Evolutionary conservation across 805 yeast species (phyloP).

Genomic region (Nakazawaea holstii): DNA sequence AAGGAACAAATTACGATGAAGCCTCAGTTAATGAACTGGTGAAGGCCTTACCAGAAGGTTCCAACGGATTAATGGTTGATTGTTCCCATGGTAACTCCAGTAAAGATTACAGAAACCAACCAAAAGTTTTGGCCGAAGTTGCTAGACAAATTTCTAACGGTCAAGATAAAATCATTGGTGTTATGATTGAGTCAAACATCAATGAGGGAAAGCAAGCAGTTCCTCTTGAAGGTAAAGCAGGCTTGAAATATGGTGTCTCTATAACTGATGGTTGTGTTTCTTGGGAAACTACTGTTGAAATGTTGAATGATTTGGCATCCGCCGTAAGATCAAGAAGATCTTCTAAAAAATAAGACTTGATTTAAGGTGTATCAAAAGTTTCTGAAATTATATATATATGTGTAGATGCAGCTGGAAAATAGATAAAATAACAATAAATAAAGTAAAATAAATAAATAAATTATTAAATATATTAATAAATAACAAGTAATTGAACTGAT

Average conservation of each 20-base stretch:
- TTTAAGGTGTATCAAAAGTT: background rate
- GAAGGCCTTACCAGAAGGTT: conserved; percentile 46
- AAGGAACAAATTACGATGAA: conserved; percentile 89
- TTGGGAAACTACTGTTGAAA: conserved; percentile 82
- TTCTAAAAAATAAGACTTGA: conserved; percentile 16
- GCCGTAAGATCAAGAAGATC: conserved; percentile 83
- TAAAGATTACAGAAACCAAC: conserved; percentile 94
- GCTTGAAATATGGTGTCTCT: conserved; percentile 86
- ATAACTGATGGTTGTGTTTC: conserved; percentile 96
- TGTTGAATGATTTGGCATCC: conserved; percentile 71
- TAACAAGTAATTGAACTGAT: background rate
- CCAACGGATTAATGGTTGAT: conserved; percentile 78
- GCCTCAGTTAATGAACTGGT: conserved; percentile 73
- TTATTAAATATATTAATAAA: too few relatives aligned
- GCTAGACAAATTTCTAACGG: conserved; percentile 81
- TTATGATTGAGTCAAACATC: conserved; percentile 93
- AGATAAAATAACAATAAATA: background rate
- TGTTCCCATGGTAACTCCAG: conserved; percentile 97
- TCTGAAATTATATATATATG: background rate
- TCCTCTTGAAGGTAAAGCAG: conserved; percentile 49
- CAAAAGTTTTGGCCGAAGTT: conserved; percentile 78
- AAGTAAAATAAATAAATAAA: too few relatives aligned
- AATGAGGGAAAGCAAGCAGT: conserved; percentile 88
- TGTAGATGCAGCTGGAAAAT: too few relatives aligned
- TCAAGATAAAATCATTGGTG: conserved; percentile 77